phyloP scores from a whole-genome alignment of 768 basidiomycete species.

The Atractiella rhizophila region DNA sequence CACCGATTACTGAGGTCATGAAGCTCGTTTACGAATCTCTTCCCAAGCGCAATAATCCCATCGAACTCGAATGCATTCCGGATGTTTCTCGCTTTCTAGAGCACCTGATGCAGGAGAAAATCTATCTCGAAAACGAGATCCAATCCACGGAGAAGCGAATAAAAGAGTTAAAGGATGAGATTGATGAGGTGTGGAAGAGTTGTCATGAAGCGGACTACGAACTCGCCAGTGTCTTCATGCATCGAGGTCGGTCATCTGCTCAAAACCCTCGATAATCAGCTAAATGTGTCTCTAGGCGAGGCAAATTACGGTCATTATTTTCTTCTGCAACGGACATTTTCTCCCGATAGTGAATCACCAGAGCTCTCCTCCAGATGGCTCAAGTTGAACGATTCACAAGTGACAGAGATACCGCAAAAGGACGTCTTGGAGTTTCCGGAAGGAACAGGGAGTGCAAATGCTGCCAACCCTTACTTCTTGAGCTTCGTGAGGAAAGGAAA shows the following conservation, averaged over 20 bases:
- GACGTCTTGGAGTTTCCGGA: too few species aligned
- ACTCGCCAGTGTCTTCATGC: conserved; percentile 10
- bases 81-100: too few species aligned
- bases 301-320: not conserved
- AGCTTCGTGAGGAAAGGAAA: too few species aligned
- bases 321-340: conserved; percentile 8
- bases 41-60: too few species aligned
- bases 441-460: too few species aligned
- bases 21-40: not conserved
- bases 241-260: conserved; percentile 6
- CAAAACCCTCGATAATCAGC: conserved; percentile 1
- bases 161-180: not conserved
- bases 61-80: too few species aligned
- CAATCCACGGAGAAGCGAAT: conserved; percentile 1
- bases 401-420: too few species aligned
- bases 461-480: too few species aligned
- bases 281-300: not conserved
- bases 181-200: conserved; percentile 6
- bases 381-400: conserved; percentile 11
- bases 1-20: not conserved
- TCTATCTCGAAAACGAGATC: not conserved
- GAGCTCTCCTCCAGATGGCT: too few species aligned
- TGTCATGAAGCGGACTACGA: conserved; percentile 7
- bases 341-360: conserved; percentile 5
- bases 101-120: not conserved